Conservation (phyloP, 1,284 basidiomycete species). For the Porodaedalea pini region DNA sequence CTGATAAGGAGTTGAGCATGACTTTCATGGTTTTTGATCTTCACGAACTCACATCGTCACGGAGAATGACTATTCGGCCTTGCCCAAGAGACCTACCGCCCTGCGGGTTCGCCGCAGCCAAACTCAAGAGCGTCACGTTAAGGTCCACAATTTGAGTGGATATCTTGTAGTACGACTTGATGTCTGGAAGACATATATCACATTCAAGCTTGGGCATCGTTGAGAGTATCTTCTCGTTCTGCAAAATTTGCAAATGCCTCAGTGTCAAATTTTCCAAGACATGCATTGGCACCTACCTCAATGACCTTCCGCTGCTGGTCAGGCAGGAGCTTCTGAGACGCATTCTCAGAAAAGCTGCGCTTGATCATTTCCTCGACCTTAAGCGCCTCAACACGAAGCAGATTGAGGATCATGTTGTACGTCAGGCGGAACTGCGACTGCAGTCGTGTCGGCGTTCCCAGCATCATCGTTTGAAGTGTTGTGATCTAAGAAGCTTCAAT, state of each 20-base stretch:
- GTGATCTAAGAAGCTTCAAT: constrained; percentile 53
- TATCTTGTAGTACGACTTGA: constrained; percentile 78
- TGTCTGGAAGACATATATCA: constrained; percentile 63
- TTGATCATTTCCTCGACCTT: constrained; percentile 99
- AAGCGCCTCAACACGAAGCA: constrained; percentile 93
- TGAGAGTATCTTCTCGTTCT: constrained; percentile 77
- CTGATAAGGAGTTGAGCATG: constrained; percentile 38
- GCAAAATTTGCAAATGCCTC: background rate
- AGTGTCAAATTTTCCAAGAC: too few species aligned
- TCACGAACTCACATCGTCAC: constrained; percentile 64
- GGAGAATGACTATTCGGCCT: constrained; percentile 82
- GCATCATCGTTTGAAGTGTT: constrained; percentile 84
- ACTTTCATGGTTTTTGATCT: background rate
- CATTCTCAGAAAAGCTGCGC: constrained; percentile 97
- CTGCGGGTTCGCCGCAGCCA: constrained; percentile 61
- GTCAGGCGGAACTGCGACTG: constrained; percentile 96
- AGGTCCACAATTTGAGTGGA: constrained; percentile 61
- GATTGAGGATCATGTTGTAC: constrained; percentile 99
- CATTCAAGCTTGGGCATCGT: constrained; percentile 69
- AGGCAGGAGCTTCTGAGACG: constrained; percentile 87
- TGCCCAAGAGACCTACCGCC: constrained; percentile 66
- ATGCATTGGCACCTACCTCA: constrained; percentile 50
- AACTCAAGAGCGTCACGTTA: constrained; percentile 65
- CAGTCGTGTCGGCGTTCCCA: constrained; percentile 89
- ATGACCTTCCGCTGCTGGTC: constrained; percentile 88